Evolutionary conservation across 2,329 filamentous ascomycete genomes (phyloP), one percentile per base, ranked within the genome.

Genomic region (Apiospora phragmitis): DNA sequence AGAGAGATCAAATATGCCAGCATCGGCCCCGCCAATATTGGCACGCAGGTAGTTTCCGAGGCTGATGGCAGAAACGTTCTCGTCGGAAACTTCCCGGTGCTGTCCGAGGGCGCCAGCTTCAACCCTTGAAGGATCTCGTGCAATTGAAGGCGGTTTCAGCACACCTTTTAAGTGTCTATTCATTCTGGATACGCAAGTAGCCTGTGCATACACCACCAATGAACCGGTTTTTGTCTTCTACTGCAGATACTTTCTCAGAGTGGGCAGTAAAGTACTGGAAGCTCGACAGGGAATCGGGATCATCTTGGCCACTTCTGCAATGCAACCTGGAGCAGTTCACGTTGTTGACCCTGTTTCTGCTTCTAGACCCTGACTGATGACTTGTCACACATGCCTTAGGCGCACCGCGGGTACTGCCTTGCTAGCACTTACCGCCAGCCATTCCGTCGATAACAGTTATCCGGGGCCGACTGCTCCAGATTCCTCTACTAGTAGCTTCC

Each of bases 1-100:
- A 38, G 32, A 62, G 55, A 62, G 55, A 62, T 62, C 32, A 62
- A 59, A 62, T 59, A 59, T 62, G 55, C 55, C 55, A 62, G 18
- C 32, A n/a, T 21, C 32, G 55, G 55, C 55, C 55, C 55, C 55
- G 55, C 55, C 55, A 38, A 2, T 62, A 32, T 38, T 38, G 55
- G 21, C 55, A 38, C 55, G 21, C 21, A 62, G 51, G 18, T 59
- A n/a, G 29, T 38, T 62, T 62, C 55, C 55, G 55, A 62, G 55
- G 32, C 29, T 38, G 55, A 62, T 21, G 51, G 29, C 7, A 35
- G 55, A n/a, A 38, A 62, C 55, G 55, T 35, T 35, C 32, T 62
- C 55, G 32, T 38, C 32, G 29, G 55, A 11, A 38, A 62, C 32
- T 38, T 38, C 14, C 32, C 32, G 55, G 14, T 62, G 21, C 11